Conservation (phyloP, 768 basidiomycete species). For the Pleurotus tuber-regium region DNA sequence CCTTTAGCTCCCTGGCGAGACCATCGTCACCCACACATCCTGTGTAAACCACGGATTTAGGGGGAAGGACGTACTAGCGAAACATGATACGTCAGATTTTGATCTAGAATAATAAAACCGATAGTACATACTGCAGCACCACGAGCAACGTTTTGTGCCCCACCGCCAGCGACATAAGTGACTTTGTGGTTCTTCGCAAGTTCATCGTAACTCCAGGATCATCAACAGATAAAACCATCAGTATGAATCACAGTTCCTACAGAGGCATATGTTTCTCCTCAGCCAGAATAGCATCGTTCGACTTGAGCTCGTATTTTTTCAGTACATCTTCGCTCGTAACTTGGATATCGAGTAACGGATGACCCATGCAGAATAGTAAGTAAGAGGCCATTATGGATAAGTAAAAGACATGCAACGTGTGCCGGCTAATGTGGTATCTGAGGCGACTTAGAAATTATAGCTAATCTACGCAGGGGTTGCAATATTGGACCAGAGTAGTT, state of each 20-base stretch:
- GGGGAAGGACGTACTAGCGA: conserved; percentile 82
- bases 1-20: conserved; percentile 80
- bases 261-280: conserved; percentile 81
- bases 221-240: conserved; percentile 2
- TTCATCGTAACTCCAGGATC: conserved; percentile 73
- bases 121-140: conserved; percentile 78
- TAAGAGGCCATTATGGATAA: conserved; percentile 18
- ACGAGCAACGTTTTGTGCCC: conserved; percentile 93
- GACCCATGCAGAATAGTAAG: conserved; percentile 91
- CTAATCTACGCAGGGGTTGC: too few species aligned
- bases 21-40: conserved; percentile 92
- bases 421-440: too few species aligned
- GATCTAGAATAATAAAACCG: background rate
- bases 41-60: conserved; percentile 84
- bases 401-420: too few species aligned
- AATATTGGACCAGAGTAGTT: too few species aligned
- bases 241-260: conserved; percentile 41
- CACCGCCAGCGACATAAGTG: conserved; percentile 94
- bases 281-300: conserved; percentile 95
- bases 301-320: conserved; percentile 83
- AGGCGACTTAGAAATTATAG: too few species aligned
- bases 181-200: conserved; percentile 70
- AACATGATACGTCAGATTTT: background rate
- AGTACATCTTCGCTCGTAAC: conserved; percentile 79
- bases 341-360: conserved; percentile 95